These are phyloP conservation scores for Alloteropsis semialata DNA, from an alignment of 176 grass and related monocot genomes.

Conservation along the genomic window DNA sequence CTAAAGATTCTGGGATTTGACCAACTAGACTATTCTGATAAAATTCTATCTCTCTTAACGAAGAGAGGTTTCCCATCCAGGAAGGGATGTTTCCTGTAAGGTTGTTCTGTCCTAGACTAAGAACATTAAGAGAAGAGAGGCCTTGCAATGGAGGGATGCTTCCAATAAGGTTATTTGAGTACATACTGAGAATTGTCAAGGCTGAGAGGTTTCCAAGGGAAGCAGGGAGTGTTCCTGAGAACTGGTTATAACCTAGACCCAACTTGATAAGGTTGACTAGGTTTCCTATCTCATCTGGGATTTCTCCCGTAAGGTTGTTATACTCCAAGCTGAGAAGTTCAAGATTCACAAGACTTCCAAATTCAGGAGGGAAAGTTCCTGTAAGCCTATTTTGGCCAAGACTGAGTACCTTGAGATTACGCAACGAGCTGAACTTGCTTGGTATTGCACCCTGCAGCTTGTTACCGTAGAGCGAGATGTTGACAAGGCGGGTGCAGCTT, in stretches of 20 bases:
- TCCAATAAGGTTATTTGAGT: not conserved
- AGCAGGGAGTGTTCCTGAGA: not conserved
- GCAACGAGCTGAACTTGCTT: not conserved
- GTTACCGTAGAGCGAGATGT: not conserved
- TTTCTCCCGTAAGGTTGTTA: constrained; percentile 34
- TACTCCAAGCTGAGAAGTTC: not conserved
- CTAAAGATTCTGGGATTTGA: constrained; percentile 1
- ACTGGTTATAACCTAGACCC: not conserved
- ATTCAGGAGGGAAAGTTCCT: not conserved
- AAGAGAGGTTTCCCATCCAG: constrained; percentile 11
- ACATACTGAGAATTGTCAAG: not conserved
- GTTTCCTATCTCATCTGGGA: not conserved
- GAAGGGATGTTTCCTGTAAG: not conserved
- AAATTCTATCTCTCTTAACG: fast-evolving
- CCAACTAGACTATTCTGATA: not conserved
- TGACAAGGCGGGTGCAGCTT: not conserved
- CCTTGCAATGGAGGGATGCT: not conserved
- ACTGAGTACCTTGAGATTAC: not conserved
- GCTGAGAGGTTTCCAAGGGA: constrained; percentile 24
- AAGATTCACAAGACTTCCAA: not conserved
- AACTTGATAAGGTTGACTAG: not conserved
- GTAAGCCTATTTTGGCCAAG: not conserved
- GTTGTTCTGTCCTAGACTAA: not conserved
- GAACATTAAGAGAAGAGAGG: not conserved
- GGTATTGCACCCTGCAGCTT: not conserved